Evolutionary conservation across 768 basidiomycete genomes (phyloP).

Genomic region (Holtermannia corniformis): DNA sequence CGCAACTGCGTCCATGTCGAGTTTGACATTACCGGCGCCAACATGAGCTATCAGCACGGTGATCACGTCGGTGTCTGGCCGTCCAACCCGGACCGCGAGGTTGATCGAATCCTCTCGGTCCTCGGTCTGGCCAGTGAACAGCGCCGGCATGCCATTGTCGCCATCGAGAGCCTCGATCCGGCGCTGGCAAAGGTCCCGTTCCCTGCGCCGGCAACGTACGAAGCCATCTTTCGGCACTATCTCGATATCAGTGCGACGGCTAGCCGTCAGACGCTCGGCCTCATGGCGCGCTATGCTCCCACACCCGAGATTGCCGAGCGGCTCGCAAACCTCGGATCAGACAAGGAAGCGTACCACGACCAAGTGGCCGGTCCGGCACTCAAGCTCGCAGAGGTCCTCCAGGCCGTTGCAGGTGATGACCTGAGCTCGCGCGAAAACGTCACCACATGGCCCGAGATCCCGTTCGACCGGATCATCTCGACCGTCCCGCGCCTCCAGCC

Average conservation of each 20-base stretch:
- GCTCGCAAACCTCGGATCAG: slow-evolving; percentile 64
- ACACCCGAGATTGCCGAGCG: slow-evolving; percentile 62
- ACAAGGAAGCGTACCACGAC: slow-evolving; percentile 78
- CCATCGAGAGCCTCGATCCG: slow-evolving; percentile 94
- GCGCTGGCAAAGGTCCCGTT: slow-evolving; percentile 97
- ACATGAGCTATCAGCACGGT: slow-evolving; percentile 97
- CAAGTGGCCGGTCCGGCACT: slow-evolving; percentile 67
- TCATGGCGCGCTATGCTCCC: slow-evolving; percentile 80
- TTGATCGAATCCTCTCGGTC: slow-evolving; percentile 73
- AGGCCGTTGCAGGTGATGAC: slow-evolving; percentile 77
- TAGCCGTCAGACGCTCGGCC: slow-evolving; percentile 84
- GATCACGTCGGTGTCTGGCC: slow-evolving; percentile 99
- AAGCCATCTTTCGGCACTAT: slow-evolving; percentile 87
- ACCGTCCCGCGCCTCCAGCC: slow-evolving; percentile 89
- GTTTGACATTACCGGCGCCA: slow-evolving; percentile 85
- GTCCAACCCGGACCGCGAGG: slow-evolving; percentile 82
- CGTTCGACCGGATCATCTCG: slow-evolving; percentile 94
- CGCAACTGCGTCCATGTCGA: slow-evolving; percentile 94
- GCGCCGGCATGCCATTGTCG: slow-evolving; percentile 72
- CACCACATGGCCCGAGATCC: slow-evolving; percentile 69
- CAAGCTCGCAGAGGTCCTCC: slow-evolving; percentile 85
- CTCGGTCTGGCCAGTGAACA: slow-evolving; percentile 61
- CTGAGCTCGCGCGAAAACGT: slow-evolving; percentile 58
- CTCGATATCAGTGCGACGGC: slow-evolving; percentile 92
- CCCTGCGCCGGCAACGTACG: slow-evolving; percentile 92